These are phyloP conservation scores for Fusarium pseudocircinatum DNA, from an alignment of 2,329 filamentous ascomycete species.

Conservation along the genomic window DNA sequence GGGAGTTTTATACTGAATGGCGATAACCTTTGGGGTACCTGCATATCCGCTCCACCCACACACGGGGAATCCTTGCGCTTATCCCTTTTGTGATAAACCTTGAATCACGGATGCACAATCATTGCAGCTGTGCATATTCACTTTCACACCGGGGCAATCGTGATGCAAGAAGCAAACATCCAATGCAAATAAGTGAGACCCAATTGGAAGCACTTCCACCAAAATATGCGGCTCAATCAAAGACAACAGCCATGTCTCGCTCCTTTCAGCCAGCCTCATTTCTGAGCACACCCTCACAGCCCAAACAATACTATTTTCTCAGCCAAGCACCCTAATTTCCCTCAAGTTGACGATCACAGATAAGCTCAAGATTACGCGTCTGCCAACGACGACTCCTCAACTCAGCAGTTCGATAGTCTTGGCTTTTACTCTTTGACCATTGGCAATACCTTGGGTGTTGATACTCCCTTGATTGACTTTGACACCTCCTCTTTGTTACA, in stretches of 20 bases:
- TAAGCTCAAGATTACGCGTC: neutral
- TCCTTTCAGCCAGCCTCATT: neutral
- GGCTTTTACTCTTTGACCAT: neutral
- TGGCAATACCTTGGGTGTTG: neutral
- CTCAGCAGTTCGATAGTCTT: neutral
- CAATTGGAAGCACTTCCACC: neutral
- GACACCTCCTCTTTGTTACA: neutral
- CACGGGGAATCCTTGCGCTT: neutral
- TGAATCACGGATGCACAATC: neutral
- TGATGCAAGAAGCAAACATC: neutral
- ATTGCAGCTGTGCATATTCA: too few relatives aligned
- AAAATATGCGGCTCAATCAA: neutral
- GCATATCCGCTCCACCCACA: constrained; percentile 21
- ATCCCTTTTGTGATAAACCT: neutral
- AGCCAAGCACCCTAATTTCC: constrained; percentile 15
- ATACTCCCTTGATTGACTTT: neutral
- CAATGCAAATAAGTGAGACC: neutral
- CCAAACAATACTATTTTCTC: neutral
- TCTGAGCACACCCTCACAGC: neutral
- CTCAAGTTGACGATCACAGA: constrained; percentile 7
- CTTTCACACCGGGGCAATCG: neutral
- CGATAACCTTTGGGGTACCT: constrained; percentile 25
- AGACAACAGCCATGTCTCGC: constrained; percentile 9
- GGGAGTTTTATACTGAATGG: neutral
- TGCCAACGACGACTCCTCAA: neutral